Conservation (phyloP, 1,139 yeast species). For the Zygotorulaspora mrakii region DNA sequence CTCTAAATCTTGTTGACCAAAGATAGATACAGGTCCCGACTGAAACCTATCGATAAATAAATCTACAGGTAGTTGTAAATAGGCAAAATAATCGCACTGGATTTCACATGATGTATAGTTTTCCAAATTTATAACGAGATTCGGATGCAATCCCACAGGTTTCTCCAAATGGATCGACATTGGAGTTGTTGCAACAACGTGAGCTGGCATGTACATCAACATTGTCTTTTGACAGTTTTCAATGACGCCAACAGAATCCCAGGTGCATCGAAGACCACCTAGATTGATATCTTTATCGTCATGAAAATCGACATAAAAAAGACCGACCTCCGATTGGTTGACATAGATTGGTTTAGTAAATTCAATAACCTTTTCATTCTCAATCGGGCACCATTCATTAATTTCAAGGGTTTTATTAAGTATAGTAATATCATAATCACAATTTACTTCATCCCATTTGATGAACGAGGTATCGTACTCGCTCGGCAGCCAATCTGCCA, state of each 20-base stretch:
- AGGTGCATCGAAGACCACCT: slow-evolving; percentile 32
- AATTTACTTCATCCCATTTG: slow-evolving; percentile 17
- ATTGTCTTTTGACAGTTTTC: slow-evolving; percentile 32
- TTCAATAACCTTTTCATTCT: slow-evolving; percentile 7
- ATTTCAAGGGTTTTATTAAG: slow-evolving; percentile 15
- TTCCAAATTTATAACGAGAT: slow-evolving; percentile 25
- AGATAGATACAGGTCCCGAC: slow-evolving; percentile 35
- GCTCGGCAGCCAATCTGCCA: slow-evolving; percentile 10
- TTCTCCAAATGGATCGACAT: slow-evolving; percentile 24
- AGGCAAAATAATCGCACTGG: slow-evolving; percentile 37
- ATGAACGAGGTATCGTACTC: slow-evolving; percentile 6
- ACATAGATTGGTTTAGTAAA: slow-evolving; percentile 8
- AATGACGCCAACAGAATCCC: slow-evolving; percentile 20
- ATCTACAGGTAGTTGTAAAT: slow-evolving; percentile 33
- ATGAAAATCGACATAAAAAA: slow-evolving; percentile 27
- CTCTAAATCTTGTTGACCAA: slow-evolving; percentile 41
- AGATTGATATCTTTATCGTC: slow-evolving; percentile 28
- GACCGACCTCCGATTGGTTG: slow-evolving; percentile 28
- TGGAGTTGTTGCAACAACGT: slow-evolving; percentile 3
- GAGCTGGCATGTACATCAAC: slow-evolving; percentile 27
- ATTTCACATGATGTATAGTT: slow-evolving; percentile 14
- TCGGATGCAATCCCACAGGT: slow-evolving; percentile 50
- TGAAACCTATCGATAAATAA: slow-evolving; percentile 41
- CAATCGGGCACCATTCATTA: slow-evolving; percentile 21
- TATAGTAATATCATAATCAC: slow-evolving; percentile 25